Conservation (phyloP, 805 yeast genomes). For the Metschnikowia koreensis region DNA sequence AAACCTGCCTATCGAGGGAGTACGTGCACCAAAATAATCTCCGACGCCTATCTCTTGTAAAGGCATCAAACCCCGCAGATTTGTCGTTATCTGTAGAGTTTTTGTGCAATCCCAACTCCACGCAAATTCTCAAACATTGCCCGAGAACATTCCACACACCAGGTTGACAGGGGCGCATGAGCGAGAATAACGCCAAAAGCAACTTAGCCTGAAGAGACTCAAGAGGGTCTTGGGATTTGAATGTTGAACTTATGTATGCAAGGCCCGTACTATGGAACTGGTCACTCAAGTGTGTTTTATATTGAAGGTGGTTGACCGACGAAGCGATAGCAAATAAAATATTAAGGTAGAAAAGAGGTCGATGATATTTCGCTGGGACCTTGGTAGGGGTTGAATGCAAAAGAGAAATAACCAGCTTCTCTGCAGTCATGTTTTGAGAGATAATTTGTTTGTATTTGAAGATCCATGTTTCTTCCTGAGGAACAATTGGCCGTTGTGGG, state of each 20-base stretch:
- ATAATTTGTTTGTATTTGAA: constrained; percentile 38
- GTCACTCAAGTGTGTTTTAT: constrained; percentile 63
- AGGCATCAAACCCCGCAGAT: constrained; percentile 46
- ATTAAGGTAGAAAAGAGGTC: constrained; percentile 67
- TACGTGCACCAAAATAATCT: constrained; percentile 84
- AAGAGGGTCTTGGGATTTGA: constrained; percentile 55
- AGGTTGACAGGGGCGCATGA: constrained; percentile 86
- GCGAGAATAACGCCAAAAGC: constrained; percentile 64
- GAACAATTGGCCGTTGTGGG: not conserved
- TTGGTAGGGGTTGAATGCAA: constrained; percentile 30
- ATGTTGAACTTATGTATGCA: constrained; percentile 57
- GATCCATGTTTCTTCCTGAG: constrained; percentile 45
- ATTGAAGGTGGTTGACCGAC: constrained; percentile 66
- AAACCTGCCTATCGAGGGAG: constrained; percentile 79
- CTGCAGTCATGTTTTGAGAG: constrained; percentile 7
- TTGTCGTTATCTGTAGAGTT: constrained; percentile 40
- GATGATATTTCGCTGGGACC: constrained; percentile 49
- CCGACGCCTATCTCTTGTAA: constrained; percentile 59
- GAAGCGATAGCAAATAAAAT: constrained; percentile 80
- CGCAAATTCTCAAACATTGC: constrained; percentile 71
- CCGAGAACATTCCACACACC: constrained; percentile 94
- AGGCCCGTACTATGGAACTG: constrained; percentile 69
- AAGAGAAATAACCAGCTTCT: constrained; percentile 14
- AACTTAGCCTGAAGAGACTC: constrained; percentile 74
- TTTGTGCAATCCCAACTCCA: constrained; percentile 81